Percentiles rank a stretch among this genome's conserved stretches.
Evolutionary conservation across 768 basidiomycete species (phyloP).

Genomic region (Neoboletus magnificus): DNA sequence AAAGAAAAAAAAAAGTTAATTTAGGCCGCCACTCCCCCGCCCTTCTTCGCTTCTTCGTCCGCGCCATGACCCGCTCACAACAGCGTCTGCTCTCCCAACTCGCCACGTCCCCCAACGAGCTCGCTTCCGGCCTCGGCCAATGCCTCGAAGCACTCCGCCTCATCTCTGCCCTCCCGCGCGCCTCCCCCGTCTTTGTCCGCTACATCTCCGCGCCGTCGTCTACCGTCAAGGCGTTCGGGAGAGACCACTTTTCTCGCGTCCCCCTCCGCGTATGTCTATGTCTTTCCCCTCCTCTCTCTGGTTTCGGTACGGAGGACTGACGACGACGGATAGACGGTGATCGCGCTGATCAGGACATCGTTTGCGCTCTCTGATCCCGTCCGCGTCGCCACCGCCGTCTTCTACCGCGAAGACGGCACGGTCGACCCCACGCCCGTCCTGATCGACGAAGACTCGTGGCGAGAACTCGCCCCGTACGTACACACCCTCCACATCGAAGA

Average conservation of each 20-base stretch:
- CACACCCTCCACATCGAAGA: slow-evolving; percentile 33
- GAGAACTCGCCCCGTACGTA: slow-evolving; percentile 29
- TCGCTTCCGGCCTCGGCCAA: slow-evolving; percentile 32
- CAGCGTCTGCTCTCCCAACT: slow-evolving; percentile 31
- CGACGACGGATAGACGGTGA: slow-evolving; percentile 18
- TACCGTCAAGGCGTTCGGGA: slow-evolving; percentile 27
- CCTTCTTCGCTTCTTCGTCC: neutral
- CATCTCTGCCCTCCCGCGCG: slow-evolving; percentile 26
- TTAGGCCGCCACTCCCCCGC: slow-evolving; percentile 1
- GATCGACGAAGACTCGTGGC: slow-evolving; percentile 33
- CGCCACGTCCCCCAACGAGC: slow-evolving; percentile 31
- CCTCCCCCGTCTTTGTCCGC: slow-evolving; percentile 27
- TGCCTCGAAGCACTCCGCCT: slow-evolving; percentile 34
- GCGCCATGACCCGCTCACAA: slow-evolving; percentile 24
- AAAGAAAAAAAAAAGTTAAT: neutral
- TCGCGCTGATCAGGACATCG: slow-evolving; percentile 23
- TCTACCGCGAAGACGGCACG: slow-evolving; percentile 31
- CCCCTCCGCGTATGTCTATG: slow-evolving; percentile 28
- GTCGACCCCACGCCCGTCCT: slow-evolving; percentile 22
- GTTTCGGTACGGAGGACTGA: too few relatives aligned
- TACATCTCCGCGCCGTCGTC: slow-evolving; percentile 18
- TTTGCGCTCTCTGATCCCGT: slow-evolving; percentile 19
- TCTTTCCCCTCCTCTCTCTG: neutral
- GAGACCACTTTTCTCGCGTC: slow-evolving; percentile 30
- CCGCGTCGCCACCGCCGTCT: slow-evolving; percentile 21